Conservation (phyloP, 257 asterid genomes). For the Petunia secreta region DNA sequence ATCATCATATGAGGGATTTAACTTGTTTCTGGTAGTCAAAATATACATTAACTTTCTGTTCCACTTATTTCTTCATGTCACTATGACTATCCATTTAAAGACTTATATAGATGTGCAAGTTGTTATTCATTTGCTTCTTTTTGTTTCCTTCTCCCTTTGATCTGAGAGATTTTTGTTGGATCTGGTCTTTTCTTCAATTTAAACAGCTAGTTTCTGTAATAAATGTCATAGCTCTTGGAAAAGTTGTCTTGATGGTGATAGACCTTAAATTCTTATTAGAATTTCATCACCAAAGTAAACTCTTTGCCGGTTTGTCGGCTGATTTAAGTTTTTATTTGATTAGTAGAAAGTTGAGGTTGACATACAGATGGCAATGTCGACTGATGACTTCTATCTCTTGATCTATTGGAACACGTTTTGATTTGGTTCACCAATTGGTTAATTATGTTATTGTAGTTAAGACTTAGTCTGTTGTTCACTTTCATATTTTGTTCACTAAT, state of each 20-base stretch:
- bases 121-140: background rate
- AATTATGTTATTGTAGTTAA: constrained; percentile 16
- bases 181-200: constrained; percentile 6
- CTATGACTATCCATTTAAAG: background rate
- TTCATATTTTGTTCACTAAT: background rate
- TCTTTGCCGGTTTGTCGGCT: constrained; percentile 24
- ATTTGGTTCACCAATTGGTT: background rate
- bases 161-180: background rate
- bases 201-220: background rate
- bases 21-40: background rate
- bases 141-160: background rate
- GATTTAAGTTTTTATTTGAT: constrained; percentile 2
- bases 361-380: background rate
- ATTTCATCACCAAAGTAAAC: background rate
- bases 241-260: background rate
- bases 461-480: background rate
- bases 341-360: background rate
- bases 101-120: background rate
- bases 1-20: background rate
- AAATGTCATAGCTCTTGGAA: background rate
- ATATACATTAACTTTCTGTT: too few species aligned
- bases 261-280: background rate
- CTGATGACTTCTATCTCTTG: background rate
- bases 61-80: background rate
- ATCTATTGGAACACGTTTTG: constrained; percentile 15